These are phyloP conservation scores for Colletotrichum sp. DNA, from an alignment of 2,329 filamentous ascomycete species.

Conservation along the genomic window DNA sequence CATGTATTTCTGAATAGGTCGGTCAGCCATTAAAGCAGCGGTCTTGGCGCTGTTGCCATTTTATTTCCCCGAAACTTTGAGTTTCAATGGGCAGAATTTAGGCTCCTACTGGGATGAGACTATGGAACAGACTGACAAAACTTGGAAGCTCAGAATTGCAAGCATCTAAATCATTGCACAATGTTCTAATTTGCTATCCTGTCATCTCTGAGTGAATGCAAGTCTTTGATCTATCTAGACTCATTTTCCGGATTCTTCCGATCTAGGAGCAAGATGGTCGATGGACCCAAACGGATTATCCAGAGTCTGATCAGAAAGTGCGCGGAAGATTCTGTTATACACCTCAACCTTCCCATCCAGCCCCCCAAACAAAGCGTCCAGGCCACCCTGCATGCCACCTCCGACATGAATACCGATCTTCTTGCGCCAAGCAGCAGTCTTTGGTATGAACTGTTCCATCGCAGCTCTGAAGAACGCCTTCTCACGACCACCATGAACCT, in stretches of 20 bases:
- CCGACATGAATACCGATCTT: background rate
- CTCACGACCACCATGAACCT: background rate
- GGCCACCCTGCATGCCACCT: background rate
- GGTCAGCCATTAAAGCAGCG: rapidly evolving
- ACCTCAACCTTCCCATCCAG: background rate
- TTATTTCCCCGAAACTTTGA: background rate
- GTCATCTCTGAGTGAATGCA: rapidly evolving
- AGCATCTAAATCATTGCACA: rapidly evolving
- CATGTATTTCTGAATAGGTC: too few species aligned
- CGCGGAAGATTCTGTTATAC: background rate
- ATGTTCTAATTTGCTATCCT: rapidly evolving
- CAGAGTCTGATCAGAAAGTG: background rate
- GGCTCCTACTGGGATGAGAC: rapidly evolving
- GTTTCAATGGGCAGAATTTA: background rate
- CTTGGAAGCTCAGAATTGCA: rapidly evolving
- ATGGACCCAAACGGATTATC: background rate
- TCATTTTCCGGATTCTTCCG: background rate
- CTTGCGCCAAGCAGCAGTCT: background rate
- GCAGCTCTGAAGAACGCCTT: background rate
- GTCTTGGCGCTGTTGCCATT: rapidly evolving
- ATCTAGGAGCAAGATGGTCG: background rate
- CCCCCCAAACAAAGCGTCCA: background rate
- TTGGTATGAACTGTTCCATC: background rate
- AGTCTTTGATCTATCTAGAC: rapidly evolving
- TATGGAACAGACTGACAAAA: rapidly evolving